phyloP scores from a whole-genome alignment of 495 filamentous ascomycete species.

The Lepraria neglecta region DNA sequence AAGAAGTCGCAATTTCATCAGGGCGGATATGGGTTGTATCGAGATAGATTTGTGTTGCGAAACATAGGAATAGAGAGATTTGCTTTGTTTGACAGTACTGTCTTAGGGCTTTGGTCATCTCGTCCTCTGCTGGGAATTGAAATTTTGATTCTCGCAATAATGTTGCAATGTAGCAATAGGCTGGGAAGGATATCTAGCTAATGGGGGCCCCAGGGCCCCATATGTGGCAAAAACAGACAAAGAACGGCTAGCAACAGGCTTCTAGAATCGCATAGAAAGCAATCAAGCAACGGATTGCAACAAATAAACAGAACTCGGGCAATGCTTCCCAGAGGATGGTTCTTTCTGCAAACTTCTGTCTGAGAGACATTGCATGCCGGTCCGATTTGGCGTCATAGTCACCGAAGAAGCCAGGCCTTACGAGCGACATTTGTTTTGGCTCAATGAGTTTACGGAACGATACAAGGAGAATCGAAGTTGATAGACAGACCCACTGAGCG shows the following conservation, averaged over 20 bases:
- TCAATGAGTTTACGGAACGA: slow-evolving; percentile 31
- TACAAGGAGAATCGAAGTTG: slow-evolving; percentile 24
- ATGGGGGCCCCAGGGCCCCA: too few species aligned
- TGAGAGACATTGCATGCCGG: slow-evolving; percentile 30
- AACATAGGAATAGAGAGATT: slow-evolving; percentile 32
- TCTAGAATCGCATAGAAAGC: too few species aligned
- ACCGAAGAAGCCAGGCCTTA: slow-evolving; percentile 34
- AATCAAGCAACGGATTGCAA: too few species aligned
- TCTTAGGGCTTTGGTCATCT: slow-evolving; percentile 31
- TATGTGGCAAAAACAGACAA: too few species aligned
- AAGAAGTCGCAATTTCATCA: slow-evolving; percentile 27
- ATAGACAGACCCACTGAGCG: neutral
- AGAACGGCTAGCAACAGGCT: too few species aligned
- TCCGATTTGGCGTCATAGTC: slow-evolving; percentile 32
- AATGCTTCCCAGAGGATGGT: slow-evolving; percentile 32
- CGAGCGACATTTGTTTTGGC: slow-evolving; percentile 28
- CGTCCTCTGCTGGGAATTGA: slow-evolving; percentile 28
- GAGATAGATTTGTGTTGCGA: slow-evolving; percentile 36
- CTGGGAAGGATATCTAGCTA: too few species aligned
- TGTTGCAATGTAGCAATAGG: too few species aligned
- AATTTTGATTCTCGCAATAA: slow-evolving; percentile 27
- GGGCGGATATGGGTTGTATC: slow-evolving; percentile 35
- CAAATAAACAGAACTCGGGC: slow-evolving; percentile 34
- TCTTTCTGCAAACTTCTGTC: slow-evolving; percentile 33
- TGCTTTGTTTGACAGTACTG: slow-evolving; percentile 31